These are phyloP conservation scores for Debaryomyces fabryi DNA, from an alignment of 1,139 yeast species.

Conservation along the genomic window DNA sequence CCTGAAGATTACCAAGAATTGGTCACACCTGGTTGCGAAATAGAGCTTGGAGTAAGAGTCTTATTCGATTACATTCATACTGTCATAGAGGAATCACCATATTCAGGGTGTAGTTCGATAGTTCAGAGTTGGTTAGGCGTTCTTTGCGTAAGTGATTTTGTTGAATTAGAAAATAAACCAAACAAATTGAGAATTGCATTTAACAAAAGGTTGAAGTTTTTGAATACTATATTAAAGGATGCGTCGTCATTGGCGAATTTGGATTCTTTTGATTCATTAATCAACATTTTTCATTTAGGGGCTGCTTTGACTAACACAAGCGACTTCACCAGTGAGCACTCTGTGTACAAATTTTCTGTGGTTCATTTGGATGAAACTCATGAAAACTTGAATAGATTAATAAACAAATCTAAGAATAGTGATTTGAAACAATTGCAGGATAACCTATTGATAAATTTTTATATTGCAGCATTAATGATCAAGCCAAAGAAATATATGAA, in stretches of 20 bases:
- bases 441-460: constrained; percentile 38
- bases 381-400: constrained; percentile 26
- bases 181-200: constrained; percentile 36
- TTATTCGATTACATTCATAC: constrained; percentile 37
- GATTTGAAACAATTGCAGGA: constrained; percentile 25
- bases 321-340: constrained; percentile 37
- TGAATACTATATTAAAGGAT: constrained; percentile 38
- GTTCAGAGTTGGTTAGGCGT: constrained; percentile 40
- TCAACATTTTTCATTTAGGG: constrained; percentile 47
- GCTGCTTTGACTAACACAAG: constrained; percentile 3
- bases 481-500: constrained; percentile 38
- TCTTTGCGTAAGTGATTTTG: constrained; percentile 41
- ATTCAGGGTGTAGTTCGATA: constrained; percentile 29
- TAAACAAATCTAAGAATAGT: constrained; percentile 24
- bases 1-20: constrained; percentile 46
- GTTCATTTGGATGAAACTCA: constrained; percentile 42
- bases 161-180: constrained; percentile 33
- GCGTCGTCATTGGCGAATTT: constrained; percentile 37
- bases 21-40: neutral
- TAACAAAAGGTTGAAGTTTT: constrained; percentile 40
- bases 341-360: constrained; percentile 47
- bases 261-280: constrained; percentile 46
- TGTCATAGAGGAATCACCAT: constrained; percentile 36
- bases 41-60: neutral
- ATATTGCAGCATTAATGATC: constrained; percentile 41